Base-by-base conservation (phyloP, 73 alveolate species). In the Paraurostyla sp. region DNA sequence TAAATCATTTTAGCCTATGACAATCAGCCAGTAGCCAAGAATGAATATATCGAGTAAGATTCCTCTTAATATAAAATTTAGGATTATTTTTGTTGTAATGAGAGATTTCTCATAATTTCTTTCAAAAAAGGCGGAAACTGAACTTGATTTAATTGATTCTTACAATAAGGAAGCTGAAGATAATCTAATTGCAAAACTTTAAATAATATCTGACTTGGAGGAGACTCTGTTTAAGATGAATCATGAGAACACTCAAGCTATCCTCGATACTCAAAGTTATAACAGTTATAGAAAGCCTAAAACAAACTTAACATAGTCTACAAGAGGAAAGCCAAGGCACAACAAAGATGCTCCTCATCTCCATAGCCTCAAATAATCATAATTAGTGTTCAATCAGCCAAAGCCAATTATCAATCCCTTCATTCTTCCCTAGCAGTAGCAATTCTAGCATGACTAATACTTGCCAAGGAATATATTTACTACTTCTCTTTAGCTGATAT, bases 271-370 rank as follows among this genome's bases (percentile, higher is more conserved):
- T 4, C 69, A 4, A 13, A 52, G 69, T 35, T 52, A 9, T n/a
- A 52, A 13, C 30, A 52, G 69, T 52, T n/a, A 52, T 4, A 9
- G 38, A 4, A 18, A 13, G 38, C 13, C 13, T 52, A 52, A n/a
- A 52, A 52, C 69, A 52, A 6, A 9, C 4, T 25, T 52, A 52
- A 52, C 33, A 18, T 30, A 32, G 15, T 30, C 45, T 3, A 9
- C 13, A 27, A 60, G 78, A 60, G 78, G 78, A 30, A 60, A 50
- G 25, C 78, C 78, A 9, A 60, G 50, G 23, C 9, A 27, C 22
- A 60, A 60, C 22, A 60, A 60, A 25, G 78, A 60, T 60, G 78
- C 78, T 30, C 50, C 45, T 25, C 78, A 60, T 60, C 78, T 60
- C 7, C 50, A 25, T 27, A 23, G 78, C 32, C 32, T 60, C 22